Evolutionary conservation across 306 rosid genomes (phyloP).

Genomic region (Gynostemma pentaphyllum): DNA sequence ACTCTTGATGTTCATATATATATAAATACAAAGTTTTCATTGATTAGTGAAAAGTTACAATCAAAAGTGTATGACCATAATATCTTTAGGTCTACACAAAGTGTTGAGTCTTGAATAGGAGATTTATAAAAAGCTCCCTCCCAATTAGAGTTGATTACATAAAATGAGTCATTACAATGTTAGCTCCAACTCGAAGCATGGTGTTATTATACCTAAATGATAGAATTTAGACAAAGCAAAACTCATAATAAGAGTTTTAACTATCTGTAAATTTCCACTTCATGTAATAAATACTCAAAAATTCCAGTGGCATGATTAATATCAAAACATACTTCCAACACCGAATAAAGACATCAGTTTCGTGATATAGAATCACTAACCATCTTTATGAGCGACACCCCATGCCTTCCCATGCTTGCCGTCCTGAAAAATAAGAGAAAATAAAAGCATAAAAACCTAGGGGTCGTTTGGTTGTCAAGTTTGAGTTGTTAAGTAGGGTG

Average conservation of each 20-base stretch:
- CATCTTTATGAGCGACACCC: slow-evolving; percentile 82
- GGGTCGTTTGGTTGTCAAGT: no score
- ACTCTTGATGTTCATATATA: slow-evolving; percentile 1
- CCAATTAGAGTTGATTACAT: no score
- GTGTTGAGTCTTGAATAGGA: no score
- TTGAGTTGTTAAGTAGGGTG: no score
- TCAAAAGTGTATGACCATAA: no score
- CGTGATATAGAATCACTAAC: slow-evolving; percentile 19
- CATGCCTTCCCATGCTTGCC: slow-evolving; percentile 96
- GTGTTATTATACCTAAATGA: background rate
- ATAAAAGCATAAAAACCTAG: background rate
- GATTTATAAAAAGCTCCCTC: no score
- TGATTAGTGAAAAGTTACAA: no score
- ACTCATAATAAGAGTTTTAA: background rate
- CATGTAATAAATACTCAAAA: background rate
- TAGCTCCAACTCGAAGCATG: no score
- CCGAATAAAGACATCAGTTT: background rate
- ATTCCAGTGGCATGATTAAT: background rate
- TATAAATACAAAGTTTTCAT: no score
- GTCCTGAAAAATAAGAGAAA: slow-evolving; percentile 31
- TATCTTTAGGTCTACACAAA: no score
- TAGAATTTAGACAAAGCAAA: background rate
- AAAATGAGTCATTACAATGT: no score
- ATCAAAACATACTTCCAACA: background rate
- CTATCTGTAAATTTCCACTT: background rate